Evolutionary conservation across 345 rosid species (phyloP).

Genomic region (Gossypium ekmanianum): DNA sequence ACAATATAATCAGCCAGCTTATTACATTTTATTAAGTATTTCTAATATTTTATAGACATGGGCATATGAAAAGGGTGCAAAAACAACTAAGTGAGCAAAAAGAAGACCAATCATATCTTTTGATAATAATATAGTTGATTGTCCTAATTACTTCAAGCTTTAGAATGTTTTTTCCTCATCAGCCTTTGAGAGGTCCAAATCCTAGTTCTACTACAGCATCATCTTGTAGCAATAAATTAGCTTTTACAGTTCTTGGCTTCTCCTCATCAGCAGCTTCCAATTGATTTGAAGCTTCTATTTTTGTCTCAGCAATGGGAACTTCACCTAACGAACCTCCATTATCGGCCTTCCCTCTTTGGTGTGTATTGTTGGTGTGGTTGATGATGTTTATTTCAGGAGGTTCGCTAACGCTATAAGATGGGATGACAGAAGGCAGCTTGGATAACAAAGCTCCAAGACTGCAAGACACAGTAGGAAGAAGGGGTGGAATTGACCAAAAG

Average conservation of each 20-base stretch:
- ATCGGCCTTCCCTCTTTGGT: constrained; percentile 13
- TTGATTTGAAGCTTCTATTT: constrained; percentile 25
- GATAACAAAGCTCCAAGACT: constrained; percentile 50
- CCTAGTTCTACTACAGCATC: constrained; percentile 17
- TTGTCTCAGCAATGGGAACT: constrained; percentile 11
- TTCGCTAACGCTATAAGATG: constrained; percentile 28
- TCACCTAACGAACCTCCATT: constrained; percentile 1
- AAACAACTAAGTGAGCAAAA: constrained; percentile 17
- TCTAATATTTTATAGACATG: not conserved
- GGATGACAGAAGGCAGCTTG: constrained; percentile 42
- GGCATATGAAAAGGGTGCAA: not conserved
- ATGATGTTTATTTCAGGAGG: constrained; percentile 25
- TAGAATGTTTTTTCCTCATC: not conserved
- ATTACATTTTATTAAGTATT: not conserved
- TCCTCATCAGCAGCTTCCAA: constrained; percentile 25
- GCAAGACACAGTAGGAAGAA: constrained; percentile 42
- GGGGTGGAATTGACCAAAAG: constrained; percentile 44
- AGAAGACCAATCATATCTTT: constrained; percentile 21
- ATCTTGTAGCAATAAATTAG: constrained; percentile 13
- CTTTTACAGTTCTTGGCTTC: constrained; percentile 20
- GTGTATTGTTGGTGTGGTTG: constrained; percentile 18
- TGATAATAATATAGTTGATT: constrained; percentile 17
- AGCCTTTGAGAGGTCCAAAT: constrained; percentile 18
- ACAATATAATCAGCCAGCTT: not conserved
- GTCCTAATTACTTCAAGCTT: constrained; percentile 28